phyloP scores from a whole-genome alignment of 1,284 basidiomycete genomes.

The Ustilago vetiveriae region DNA sequence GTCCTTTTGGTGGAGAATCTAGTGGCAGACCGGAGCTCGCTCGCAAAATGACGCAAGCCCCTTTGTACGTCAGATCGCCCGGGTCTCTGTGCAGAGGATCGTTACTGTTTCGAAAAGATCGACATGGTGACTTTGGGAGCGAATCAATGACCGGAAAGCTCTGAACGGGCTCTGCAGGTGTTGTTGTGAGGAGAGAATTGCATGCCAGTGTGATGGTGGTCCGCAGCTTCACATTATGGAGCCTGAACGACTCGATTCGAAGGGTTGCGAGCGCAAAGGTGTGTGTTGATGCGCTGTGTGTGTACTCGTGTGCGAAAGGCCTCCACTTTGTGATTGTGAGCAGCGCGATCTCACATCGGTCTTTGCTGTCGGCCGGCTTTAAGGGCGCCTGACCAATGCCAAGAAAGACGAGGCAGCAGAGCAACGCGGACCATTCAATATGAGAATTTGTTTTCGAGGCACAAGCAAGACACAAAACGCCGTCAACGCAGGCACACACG shows the following conservation, averaged over 20 bases:
- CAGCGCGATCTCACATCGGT: not conserved
- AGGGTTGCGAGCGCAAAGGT: not conserved
- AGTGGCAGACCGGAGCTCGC: not conserved
- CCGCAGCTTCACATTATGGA: too few relatives aligned
- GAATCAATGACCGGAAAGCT: too few relatives aligned
- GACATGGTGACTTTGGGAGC: slow-evolving; percentile 1
- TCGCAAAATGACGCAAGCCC: not conserved
- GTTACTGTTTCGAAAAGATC: not conserved
- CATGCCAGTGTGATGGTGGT: too few relatives aligned
- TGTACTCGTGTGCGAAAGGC: not conserved
- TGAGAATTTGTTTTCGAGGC: too few relatives aligned
- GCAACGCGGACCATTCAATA: too few relatives aligned
- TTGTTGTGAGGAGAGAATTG: too few relatives aligned
- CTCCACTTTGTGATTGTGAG: not conserved
- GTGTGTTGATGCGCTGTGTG: not conserved
- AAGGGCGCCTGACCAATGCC: too few relatives aligned
- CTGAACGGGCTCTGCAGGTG: too few relatives aligned
- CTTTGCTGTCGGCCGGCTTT: not conserved
- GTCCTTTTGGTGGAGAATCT: not conserved
- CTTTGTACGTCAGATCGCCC: not conserved
- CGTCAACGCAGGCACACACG: too few relatives aligned
- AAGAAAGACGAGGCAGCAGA: not conserved
- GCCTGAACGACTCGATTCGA: too few relatives aligned
- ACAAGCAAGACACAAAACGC: too few relatives aligned
- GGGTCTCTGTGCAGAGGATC: too few relatives aligned